Base-by-base conservation (phyloP, 1,284 basidiomycete genomes). In the Schizophyllum amplum region DNA sequence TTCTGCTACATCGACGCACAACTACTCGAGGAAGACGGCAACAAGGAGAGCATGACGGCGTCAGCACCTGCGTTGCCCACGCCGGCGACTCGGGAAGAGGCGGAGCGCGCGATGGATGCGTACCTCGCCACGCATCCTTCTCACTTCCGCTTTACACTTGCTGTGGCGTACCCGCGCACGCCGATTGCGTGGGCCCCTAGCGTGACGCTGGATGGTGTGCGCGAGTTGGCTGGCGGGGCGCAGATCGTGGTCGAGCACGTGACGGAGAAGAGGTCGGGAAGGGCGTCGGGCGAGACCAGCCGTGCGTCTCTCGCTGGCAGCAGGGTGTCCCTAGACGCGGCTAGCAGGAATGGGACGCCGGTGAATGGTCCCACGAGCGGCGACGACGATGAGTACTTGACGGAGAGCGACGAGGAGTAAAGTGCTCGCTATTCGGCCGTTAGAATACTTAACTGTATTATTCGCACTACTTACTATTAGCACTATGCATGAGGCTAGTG, bases 141-240 rank as follows among this genome's bases (percentile, higher is more conserved):
- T 50, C 88, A 84, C 77, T 91, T 87, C 83, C 82, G 80, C 1
- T 93, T 93, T 75, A 77, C 74, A 57, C 73, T 93, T 46, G 81
- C 80, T 22, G 75, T 79, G 4, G 77, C 87, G 15, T 93, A 89
- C 63, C 91, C 91, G 4, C 74, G 89, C 54, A 72, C 74, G 53
- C 82, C 84, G 67, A 77, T 92, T 53, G 73, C 72, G 5, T 89
- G 82, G 81, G 63, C 66, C 23, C 54, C 70, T 0, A 69, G 64
- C n/a, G 64, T 65, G 51, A 70, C 64, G 50, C 69, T 92, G 5
- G 73, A 69, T 1, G 77, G 79, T 11, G 72, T 89, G 4, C 72
- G 76, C 2, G 78, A 73, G 13, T 68, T 92, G 53, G 76, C 73
- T 60, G 81, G 80, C 22, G 87, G 81, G 4, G 86, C 81, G 13